These are phyloP conservation scores for Magnolia officinalis DNA, from an alignment of 164 flowering plant species.

Conservation along the genomic window DNA sequence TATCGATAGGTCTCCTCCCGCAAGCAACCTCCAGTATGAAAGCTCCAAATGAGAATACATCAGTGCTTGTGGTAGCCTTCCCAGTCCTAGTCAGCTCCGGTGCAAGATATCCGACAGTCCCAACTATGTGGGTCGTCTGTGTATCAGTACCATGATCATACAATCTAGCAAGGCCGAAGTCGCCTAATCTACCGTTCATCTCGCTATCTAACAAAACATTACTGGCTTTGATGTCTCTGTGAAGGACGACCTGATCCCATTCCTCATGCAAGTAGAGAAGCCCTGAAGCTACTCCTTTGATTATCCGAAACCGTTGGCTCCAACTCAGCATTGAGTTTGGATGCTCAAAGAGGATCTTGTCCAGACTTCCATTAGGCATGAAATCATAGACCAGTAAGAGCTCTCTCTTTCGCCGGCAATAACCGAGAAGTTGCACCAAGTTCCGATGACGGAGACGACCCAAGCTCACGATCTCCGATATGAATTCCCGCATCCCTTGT, in stretches of 20 bases:
- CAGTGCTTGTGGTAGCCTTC: conserved; percentile 29
- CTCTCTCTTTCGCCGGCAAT: conserved; percentile 42
- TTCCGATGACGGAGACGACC: conserved; percentile 51
- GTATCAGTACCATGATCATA: conserved; percentile 32
- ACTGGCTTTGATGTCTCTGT: conserved; percentile 41
- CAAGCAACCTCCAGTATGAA: conserved; percentile 39
- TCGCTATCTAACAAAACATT: conserved; percentile 37
- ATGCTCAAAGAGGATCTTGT: conserved; percentile 24
- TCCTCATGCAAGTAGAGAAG: conserved; percentile 34
- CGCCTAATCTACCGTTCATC: conserved; percentile 31
- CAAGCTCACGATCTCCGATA: conserved; percentile 44
- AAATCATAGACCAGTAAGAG: conserved; percentile 50
- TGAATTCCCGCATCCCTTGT: conserved; percentile 50
- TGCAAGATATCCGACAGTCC: conserved; percentile 40
- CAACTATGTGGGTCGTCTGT: conserved; percentile 32
- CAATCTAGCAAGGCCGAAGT: conserved; percentile 37
- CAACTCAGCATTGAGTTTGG: conserved; percentile 17
- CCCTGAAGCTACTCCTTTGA: conserved; percentile 37
- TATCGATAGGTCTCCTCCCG: conserved; percentile 33
- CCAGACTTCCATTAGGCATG: conserved; percentile 59
- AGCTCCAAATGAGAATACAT: conserved; percentile 37
- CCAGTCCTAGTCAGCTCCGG: conserved; percentile 34
- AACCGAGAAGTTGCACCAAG: conserved; percentile 45
- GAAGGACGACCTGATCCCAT: conserved; percentile 39
- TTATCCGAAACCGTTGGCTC: conserved; percentile 30